Evolutionary conservation across 2,329 filamentous ascomycete genomes (phyloP).

Genomic region (Hortaea werneckii): DNA sequence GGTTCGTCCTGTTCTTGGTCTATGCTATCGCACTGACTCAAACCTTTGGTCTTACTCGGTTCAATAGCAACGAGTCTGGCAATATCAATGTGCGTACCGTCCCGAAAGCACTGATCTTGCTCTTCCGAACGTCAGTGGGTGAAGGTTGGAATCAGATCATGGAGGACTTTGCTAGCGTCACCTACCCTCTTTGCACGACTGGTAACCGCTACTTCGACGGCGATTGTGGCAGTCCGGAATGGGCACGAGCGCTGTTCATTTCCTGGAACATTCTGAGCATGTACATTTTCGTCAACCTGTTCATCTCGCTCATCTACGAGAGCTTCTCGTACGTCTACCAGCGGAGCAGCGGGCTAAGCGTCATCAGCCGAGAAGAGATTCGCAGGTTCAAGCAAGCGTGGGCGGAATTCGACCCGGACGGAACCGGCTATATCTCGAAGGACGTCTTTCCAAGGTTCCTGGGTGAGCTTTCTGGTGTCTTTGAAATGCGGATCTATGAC

Average conservation of each 20-base stretch:
- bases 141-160: constrained; percentile 96
- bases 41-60: constrained; percentile 87
- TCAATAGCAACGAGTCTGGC: constrained; percentile 59
- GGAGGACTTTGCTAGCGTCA: constrained; percentile 82
- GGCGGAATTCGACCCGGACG: constrained; percentile 88
- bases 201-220: constrained; percentile 65
- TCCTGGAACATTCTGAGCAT: constrained; percentile 99
- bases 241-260: constrained; percentile 85
- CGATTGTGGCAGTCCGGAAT: constrained; percentile 83
- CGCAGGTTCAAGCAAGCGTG: constrained; percentile 96
- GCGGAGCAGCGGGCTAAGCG: constrained; percentile 81
- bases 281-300: constrained; percentile 98
- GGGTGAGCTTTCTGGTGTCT: constrained; percentile 84
- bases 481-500: constrained; percentile 94
- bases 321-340: constrained; percentile 99
- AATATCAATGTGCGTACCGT: constrained; percentile 92
- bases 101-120: constrained; percentile 81
- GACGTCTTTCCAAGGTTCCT: constrained; percentile 81
- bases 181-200: constrained; percentile 70
- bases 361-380: constrained; percentile 86
- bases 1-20: constrained; percentile 93
- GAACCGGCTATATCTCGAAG: constrained; percentile 82
- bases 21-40: constrained; percentile 96
- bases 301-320: constrained; percentile 97
- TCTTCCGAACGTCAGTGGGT: constrained; percentile 87